Evolutionary conservation across 2,329 filamentous ascomycete species (phyloP).

Genomic region (Trematosphaeria pertusa): DNA sequence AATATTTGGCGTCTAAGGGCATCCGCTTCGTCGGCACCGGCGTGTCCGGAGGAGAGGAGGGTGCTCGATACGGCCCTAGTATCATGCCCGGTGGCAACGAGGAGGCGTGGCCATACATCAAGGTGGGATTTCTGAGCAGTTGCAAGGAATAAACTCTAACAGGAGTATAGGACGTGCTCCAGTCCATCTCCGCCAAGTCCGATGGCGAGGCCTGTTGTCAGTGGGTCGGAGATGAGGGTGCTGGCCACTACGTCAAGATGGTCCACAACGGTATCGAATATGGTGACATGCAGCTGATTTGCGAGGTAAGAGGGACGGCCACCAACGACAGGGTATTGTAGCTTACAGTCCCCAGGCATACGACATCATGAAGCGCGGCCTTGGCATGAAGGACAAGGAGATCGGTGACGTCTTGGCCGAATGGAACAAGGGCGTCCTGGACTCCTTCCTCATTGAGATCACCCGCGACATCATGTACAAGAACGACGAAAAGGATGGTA

Average conservation of each 20-base stretch:
- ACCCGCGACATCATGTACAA: conserved; percentile 98
- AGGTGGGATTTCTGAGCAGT: conserved; percentile 50
- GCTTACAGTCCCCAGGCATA: conserved; percentile 72
- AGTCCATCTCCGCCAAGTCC: conserved; percentile 96
- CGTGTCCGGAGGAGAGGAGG: conserved; percentile 99
- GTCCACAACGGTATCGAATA: conserved; percentile 99
- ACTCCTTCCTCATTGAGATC: conserved; percentile 98
- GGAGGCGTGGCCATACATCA: conserved; percentile 96
- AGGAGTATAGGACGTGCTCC: conserved; percentile 78
- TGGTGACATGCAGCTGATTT: conserved; percentile 99
- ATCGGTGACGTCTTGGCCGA: conserved; percentile 92
- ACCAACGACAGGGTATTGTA: neutral
- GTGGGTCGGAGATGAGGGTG: conserved; percentile 99
- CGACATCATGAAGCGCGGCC: conserved; percentile 99
- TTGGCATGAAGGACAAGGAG: conserved; percentile 88
- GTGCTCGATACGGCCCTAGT: conserved; percentile 94
- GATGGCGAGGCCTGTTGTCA: conserved; percentile 98
- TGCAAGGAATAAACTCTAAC: conserved; percentile 22
- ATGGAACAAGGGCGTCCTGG: conserved; percentile 98
- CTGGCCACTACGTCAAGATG: conserved; percentile 99
- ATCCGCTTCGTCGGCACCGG: conserved; percentile 95
- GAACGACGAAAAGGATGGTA: conserved; percentile 88
- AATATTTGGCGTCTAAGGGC: conserved; percentile 85
- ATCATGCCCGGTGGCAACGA: conserved; percentile 99
- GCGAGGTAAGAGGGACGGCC: conserved; percentile 71